phyloP scores from a whole-genome alignment of 139 green algal species.

The Micromonas commoda region DNA sequence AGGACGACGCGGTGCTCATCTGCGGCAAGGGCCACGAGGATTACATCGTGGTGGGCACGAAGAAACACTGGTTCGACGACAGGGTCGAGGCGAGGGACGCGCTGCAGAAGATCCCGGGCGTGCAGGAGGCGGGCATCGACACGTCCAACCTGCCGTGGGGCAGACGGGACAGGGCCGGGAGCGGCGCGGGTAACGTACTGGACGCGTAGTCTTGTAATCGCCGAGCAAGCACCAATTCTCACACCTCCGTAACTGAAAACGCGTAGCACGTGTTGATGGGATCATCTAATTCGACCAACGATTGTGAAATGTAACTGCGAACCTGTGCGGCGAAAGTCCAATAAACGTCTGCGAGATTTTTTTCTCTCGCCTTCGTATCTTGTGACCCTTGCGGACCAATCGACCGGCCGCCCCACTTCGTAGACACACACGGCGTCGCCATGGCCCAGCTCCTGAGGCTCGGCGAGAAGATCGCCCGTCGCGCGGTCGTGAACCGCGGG shows the following conservation, averaged over 20 bases:
- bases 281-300: too few species aligned
- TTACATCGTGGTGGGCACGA: conserved; percentile 39
- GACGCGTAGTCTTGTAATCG: too few species aligned
- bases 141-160: conserved; percentile 19
- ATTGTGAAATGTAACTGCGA: too few species aligned
- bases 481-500: background rate
- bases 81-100: conserved; percentile 54
- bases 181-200: background rate
- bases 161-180: background rate
- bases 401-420: too few species aligned
- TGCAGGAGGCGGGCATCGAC: conserved; percentile 19
- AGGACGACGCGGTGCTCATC: conserved; percentile 76
- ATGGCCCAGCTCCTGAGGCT: background rate
- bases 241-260: too few species aligned
- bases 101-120: conserved; percentile 16
- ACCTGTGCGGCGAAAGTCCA: too few species aligned
- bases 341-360: too few species aligned
- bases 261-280: too few species aligned
- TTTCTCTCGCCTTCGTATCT: background rate
- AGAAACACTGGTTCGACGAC: conserved; percentile 83
- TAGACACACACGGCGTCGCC: too few species aligned
- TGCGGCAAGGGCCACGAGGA: conserved; percentile 72
- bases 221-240: too few species aligned
- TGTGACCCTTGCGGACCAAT: too few species aligned
- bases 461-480: background rate